Base-by-base conservation (phyloP, 768 basidiomycete species). In the Tricholoma flavovirens region DNA sequence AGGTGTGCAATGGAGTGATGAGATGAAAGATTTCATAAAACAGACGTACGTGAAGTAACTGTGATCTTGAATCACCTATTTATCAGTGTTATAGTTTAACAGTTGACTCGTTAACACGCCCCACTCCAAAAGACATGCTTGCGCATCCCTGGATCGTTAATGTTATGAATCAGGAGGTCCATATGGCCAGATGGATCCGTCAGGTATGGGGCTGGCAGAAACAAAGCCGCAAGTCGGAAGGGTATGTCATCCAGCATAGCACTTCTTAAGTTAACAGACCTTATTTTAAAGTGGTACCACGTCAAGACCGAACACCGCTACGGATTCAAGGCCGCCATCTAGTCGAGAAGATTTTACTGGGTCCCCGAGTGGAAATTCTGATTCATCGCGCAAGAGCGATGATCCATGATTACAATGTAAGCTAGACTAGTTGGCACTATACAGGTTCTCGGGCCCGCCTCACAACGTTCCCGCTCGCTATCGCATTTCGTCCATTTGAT, bases 11-110 rank as follows among this genome's bases (percentile, higher is more conserved):
- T 96, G 92, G 89, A 86, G 83, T 59, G 76, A 83, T 30, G 83
- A 84, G 22, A 93, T 96, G 88, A 96, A 95, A 70, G 88, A 93
- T 62, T 97, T 96, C 72, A 85, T 96, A 72, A 84, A 80, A 66
- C 78, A 82, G 66, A 84, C 90, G 94, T 95, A 67, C 65, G 90
- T 75, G 14, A 29, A 48, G 35, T 51, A 35, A 22, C 24, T 53
- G 26, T 12, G 24, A 36, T 48, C 19, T 33, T 17, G n/a, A 5
- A 51, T 32, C 7, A 21, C 42, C 24, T 32, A 19, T 43, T 55
- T 49, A 49, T 49, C 57, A 17, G 49, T 49, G 43, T 42, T 54
- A 45, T 57, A 66, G 61, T 33, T 52, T 58, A 90, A 63, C 78
- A 58, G 82, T 89, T 40, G 84, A 88, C 60, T 78, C 85, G 30